Evolutionary conservation across 352 stramenopile genomes (phyloP), one percentile per base, ranked within the genome.

Genomic region (Globisporangium solare): DNA sequence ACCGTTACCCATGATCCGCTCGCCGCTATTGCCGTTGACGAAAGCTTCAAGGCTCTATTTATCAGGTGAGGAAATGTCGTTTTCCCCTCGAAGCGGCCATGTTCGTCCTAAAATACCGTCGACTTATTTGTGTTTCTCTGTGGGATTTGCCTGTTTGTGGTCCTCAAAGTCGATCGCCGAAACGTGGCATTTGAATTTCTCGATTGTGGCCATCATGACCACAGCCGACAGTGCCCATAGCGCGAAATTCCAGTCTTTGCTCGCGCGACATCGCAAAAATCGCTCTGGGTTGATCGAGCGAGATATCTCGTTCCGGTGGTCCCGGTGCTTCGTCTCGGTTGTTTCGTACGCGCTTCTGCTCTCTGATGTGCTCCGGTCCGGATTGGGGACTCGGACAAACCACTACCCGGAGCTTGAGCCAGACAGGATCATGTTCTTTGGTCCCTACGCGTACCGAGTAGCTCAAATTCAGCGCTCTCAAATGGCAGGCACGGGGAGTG

Each of bases 301-400:
- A 24, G 45, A 55, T 14, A 41, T 46, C 8, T 24, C 46, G 14
- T 52, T 67, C 47, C 58, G 31, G 32, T 71, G n/a, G 39, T 64
- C 24, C 54, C 49, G 55, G 1, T 52, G 22, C 35, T 39, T 63
- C 46, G 12, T 27, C 56, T 27, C 50, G 4, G 37, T 67, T 4
- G 47, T 71, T 21, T 60, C 60, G 18, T 71, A 68, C 22, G 52
- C 24, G n/a, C 49, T 71, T 18, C 27, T 71, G n/a, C 54, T 68
- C 18, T 60, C 60, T 5, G 64, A 71, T 22, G 56, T 68, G 8
- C 14, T 62, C 7, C 56, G 60, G 8, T 56, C 60, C 17, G 55
- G 52, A 4, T 20, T 58, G 2, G 37, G n/a, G 1, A 12, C 22
- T 39, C 45, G 31, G 17, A 49, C 21, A 18, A 21, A 21, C 35